Base-by-base conservation (phyloP, 2,329 filamentous ascomycete species). In the Epichloe uncinata region DNA sequence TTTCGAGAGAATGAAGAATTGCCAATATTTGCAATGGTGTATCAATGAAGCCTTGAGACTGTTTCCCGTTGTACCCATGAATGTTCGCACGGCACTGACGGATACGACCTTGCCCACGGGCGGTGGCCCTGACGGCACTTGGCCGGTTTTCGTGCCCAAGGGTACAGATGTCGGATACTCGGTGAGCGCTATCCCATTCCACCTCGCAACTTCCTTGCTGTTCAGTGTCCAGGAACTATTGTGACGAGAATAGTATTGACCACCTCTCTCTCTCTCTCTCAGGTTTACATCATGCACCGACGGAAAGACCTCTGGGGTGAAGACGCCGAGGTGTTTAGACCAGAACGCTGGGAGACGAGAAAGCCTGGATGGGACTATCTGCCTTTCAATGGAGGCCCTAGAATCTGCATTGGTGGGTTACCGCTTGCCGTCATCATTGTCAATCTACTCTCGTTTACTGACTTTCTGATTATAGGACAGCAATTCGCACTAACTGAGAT, bases 101-200 rank as follows among this genome's bases (percentile, higher is more conserved):
- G 72, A 78, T 58, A 76, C 73, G 0, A 62, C 69, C 0, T 62
- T 79, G 0, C 75, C 76, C 1, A 55, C 62, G 0, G 76, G 75
- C 18, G 76, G 76, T 41, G 75, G 76, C 0, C 58, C 62, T 1
- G 66, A 75, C 44, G 69, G 72, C 13, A 58, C 55, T 12, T 61
- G 63, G 0, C 74, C 75, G 0, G 58, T 79, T 15, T 71, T 72
- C 51, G 66, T 79, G 2, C 62, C 63, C 5, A 72, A 72, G 45
- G 74, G 73, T n/a, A 65, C 66, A 1, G 50, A 60, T 0, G 64
- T 74, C 13, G 57, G 54, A 4, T 74, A 71, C 55, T 30, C 26
- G 8, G 26, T 11, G 26, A 30, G 26, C 26, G 26, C 26, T 9
- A 11, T 11, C 4, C 9, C 3, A 30, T 30, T 11, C 26, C 26